These are phyloP conservation scores for Guillardia theta DNA, from an alignment of 78 protist species.

Conservation along the genomic window DNA sequence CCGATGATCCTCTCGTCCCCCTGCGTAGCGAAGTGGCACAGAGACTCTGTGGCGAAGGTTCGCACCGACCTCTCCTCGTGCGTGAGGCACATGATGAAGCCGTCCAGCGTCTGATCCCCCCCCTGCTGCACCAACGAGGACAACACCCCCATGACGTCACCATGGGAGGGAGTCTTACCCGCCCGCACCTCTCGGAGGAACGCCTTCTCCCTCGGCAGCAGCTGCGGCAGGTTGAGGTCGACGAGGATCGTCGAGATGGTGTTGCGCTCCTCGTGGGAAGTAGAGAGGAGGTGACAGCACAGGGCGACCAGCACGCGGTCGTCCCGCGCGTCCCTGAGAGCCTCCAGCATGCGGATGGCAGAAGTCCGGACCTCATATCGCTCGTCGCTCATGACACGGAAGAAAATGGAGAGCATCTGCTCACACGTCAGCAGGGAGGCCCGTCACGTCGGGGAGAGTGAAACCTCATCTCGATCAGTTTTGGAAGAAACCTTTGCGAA, in stretches of 20 bases:
- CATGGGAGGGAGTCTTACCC: background rate
- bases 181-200: no score
- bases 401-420: no score
- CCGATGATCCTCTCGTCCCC: background rate
- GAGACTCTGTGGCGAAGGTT: background rate
- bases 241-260: background rate
- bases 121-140: background rate
- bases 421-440: no score
- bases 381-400: no score
- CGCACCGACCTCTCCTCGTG: background rate
- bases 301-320: no score
- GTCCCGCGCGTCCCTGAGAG: no score
- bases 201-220: no score
- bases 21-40: background rate
- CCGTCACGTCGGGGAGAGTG: no score
- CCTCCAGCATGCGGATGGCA: no score
- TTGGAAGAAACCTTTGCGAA: background rate
- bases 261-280: background rate
- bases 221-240: no score
- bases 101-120: background rate
- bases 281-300: background rate
- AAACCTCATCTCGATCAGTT: no score
- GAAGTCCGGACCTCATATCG: no score
- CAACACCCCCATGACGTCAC: background rate
- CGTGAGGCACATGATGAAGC: background rate